Conservation (phyloP, 2,329 filamentous ascomycete genomes). For the Exophiala oligosperma region DNA sequence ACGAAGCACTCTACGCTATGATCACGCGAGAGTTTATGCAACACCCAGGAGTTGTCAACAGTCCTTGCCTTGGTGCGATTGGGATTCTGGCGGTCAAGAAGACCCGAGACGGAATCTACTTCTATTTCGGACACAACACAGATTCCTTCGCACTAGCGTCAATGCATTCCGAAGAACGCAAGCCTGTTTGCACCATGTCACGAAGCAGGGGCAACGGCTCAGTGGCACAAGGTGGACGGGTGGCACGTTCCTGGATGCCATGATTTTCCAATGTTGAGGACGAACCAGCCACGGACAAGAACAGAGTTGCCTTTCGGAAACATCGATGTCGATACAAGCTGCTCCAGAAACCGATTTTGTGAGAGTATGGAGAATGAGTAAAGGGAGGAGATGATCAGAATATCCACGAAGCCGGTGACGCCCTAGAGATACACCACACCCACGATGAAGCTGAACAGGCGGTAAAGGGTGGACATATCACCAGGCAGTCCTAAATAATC, state of each 20-base stretch:
- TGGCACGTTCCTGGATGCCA: constrained; percentile 27
- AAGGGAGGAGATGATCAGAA: no score
- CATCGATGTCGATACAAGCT: no score
- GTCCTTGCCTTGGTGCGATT: constrained; percentile 81
- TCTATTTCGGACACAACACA: constrained; percentile 96
- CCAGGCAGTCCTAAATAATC: no score
- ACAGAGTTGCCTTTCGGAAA: no score
- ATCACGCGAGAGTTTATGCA: constrained; percentile 87
- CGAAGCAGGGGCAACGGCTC: constrained; percentile 59
- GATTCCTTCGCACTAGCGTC: constrained; percentile 82
- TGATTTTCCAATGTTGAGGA: no score
- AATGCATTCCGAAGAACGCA: constrained; percentile 76
- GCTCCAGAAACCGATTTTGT: no score
- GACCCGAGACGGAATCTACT: constrained; percentile 69
- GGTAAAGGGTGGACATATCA: no score
- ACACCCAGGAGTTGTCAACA: constrained; percentile 79
- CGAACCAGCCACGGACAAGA: no score
- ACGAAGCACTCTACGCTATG: constrained; percentile 74
- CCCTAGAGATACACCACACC: no score
- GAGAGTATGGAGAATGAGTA: no score
- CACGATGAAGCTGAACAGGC: no score
- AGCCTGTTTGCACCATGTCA: constrained; percentile 84
- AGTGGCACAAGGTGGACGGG: constrained; percentile 50
- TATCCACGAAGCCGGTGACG: no score
- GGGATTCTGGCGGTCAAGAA: constrained; percentile 91